Evolutionary conservation across 768 basidiomycete genomes (phyloP).

Genomic region (Leccinellum albellum): DNA sequence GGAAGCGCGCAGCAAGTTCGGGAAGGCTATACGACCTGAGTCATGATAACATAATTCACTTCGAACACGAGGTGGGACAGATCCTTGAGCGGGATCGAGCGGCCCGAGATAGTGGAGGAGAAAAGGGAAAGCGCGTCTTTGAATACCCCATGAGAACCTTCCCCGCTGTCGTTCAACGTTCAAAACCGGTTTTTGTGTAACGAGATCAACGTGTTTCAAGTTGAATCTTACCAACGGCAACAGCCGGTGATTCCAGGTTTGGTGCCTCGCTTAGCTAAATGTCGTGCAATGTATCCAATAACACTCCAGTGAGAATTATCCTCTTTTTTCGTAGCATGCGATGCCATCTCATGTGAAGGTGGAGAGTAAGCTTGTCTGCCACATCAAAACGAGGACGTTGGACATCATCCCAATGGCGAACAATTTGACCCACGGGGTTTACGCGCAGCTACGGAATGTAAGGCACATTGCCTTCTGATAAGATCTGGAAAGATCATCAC

Average conservation of each 20-base stretch:
- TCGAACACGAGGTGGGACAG: slow-evolving; percentile 22
- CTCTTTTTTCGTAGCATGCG: background rate
- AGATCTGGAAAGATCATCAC: slow-evolving; percentile 16
- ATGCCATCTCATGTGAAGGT: slow-evolving; percentile 1
- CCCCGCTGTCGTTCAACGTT: slow-evolving; percentile 7
- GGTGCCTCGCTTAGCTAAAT: background rate
- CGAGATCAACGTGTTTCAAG: slow-evolving; percentile 11
- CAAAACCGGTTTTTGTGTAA: slow-evolving; percentile 3
- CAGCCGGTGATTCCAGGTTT: background rate
- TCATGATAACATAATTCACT: slow-evolving; percentile 14
- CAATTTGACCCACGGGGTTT: slow-evolving; percentile 10
- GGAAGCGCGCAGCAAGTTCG: background rate
- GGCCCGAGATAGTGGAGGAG: slow-evolving; percentile 1
- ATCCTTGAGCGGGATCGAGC: slow-evolving; percentile 11
- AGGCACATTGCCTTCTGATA: slow-evolving; percentile 16
- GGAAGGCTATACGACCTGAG: slow-evolving; percentile 14
- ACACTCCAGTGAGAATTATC: background rate
- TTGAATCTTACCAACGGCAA: slow-evolving; percentile 2
- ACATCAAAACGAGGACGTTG: slow-evolving; percentile 23
- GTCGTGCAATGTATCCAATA: slow-evolving; percentile 5
- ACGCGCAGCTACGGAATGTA: slow-evolving; percentile 10
- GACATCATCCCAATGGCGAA: slow-evolving; percentile 11
- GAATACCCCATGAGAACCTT: slow-evolving; percentile 10
- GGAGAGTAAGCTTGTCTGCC: background rate
- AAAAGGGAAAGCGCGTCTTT: slow-evolving; percentile 6